A percentile compares a stretch with the other conserved stretches of the same genome.
Conservation (phyloP, 495 filamentous ascomycete genomes). For the Penicillium bovifimosum region DNA sequence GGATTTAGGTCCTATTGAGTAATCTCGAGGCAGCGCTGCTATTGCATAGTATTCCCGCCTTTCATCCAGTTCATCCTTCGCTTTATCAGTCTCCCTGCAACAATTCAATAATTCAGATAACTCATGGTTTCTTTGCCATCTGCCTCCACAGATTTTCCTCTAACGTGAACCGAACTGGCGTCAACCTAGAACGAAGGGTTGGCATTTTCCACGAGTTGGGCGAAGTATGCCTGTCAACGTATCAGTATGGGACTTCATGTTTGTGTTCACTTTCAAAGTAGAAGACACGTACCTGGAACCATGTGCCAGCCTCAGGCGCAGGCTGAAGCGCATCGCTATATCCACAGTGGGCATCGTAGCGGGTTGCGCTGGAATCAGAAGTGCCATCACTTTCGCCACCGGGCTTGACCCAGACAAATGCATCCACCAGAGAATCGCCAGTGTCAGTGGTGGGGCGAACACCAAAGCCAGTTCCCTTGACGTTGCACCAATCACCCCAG, state of each 20-base stretch:
- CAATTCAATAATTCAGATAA: too few species aligned
- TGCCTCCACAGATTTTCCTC: too few species aligned
- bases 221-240: constrained; percentile 22
- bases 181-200: constrained; percentile 10
- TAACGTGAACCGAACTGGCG: neutral
- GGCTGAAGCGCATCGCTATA: constrained; percentile 54
- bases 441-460: constrained; percentile 60
- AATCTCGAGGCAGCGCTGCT: too few species aligned
- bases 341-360: constrained; percentile 72
- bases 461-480: constrained; percentile 70
- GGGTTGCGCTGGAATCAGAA: constrained; percentile 50
- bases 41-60: too few species aligned
- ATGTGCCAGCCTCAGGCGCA: constrained; percentile 71
- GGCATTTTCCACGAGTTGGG: constrained; percentile 14
- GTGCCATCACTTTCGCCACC: constrained; percentile 81
- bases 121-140: too few species aligned
- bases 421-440: constrained; percentile 57
- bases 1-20: too few species aligned
- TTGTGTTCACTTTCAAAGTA: neutral
- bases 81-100: too few species aligned
- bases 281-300: constrained; percentile 57
- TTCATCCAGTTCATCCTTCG: too few species aligned
- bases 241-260: neutral
- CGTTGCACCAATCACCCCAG: constrained; percentile 85
- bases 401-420: constrained; percentile 82